Evolutionary conservation across 1,284 basidiomycete genomes (phyloP), one percentile per base, ranked within the genome.

Genomic region (Trametes sp.): DNA sequence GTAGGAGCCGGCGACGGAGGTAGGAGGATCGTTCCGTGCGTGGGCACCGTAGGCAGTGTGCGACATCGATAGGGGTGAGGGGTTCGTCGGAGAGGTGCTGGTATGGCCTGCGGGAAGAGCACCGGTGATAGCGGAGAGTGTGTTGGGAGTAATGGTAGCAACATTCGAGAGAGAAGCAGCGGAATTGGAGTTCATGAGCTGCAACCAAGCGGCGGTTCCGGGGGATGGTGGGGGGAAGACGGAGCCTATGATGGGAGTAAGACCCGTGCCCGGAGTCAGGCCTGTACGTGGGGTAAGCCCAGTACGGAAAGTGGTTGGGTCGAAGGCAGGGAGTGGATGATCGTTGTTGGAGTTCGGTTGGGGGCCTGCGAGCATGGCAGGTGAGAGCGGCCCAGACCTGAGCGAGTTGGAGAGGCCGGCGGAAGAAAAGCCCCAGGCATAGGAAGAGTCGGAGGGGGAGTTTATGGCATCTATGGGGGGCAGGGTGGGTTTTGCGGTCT

Each of bases 351-450:
- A 71, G 70, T 75, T 76, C 74, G 65, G 70, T 74, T 91, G 87
- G 2, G 96, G 96, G 16, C 93, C 96, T 35, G 93, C 89, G 62
- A 98, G 89, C 93, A 98, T 97, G 62, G 96, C 96, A 41, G 96
- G 96, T 8, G 92, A 95, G 42, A 98, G 87, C 1, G 96, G 96
- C 6, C 96, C 96, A 0, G 94, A 85, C 50, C 96, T 87, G 31
- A 98, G 86, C 0, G 94, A 96, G 75, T 89, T 90, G 45, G 82
- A 78, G 62, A 90, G 79, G 59, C 85, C 84, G 9, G 82, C 76
- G 35, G 83, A 80, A 16, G 77, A 75, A 64, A 90, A 89, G 24
- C 80, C 84, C 93, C 95, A 96, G 45, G 84, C 81, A 74, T 93
- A 95, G 62, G 84, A 78, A 23, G 83, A 83, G 70, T 92, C 92